Base-by-base conservation (phyloP, 2,329 filamentous ascomycete species). In the Neonectria punicea region DNA sequence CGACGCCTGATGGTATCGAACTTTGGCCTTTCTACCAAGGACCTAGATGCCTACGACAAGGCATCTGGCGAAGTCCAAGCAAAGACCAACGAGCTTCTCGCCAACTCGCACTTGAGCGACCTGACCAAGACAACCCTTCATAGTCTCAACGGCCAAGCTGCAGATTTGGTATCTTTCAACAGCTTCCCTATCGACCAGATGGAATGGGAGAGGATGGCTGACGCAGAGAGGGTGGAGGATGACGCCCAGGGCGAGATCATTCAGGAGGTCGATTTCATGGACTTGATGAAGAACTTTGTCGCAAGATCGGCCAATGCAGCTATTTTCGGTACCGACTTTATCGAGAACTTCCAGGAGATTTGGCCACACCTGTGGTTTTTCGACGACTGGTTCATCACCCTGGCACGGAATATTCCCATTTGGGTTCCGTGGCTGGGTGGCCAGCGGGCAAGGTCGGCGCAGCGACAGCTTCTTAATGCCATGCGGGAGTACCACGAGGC, bases 321-420 rank as follows among this genome's bases (percentile, higher is more conserved):
- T 2, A 70, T 82, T 5, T 77, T 81, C 51, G 81, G 81, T n/a
- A 78, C 76, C 3, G 78, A 82, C 62, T 80, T 82, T 69, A 74
- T 80, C 49, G 75, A 81, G 30, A 80, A 82, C 66, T 82, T 79
- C 14, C 75, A 78, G 3, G 76, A 80, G 0, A 75, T 81, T 20
- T 80, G 78, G 74, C 67, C 77, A 36, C 68, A 76, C 13, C 65
- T 83, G 41, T 83, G 80, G 80, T 63, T 68, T 9, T 79, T 80
- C 44, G 79, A 82, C 58, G 70, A 77, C 2, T 75, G 71, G 4
- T 77, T 81, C 50, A 61, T 75, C 10, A 63, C 73, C 0, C 58
- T 82, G 34, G 76, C 77, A 1, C 67, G 77, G 28, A 71, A 74
- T 0, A 36, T 78, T 4, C 77, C 80, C 0, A 63, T 70, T 4